Evolutionary conservation across 208 protist species (phyloP).

Genomic region (Acanthamoeba culbertsoni): DNA sequence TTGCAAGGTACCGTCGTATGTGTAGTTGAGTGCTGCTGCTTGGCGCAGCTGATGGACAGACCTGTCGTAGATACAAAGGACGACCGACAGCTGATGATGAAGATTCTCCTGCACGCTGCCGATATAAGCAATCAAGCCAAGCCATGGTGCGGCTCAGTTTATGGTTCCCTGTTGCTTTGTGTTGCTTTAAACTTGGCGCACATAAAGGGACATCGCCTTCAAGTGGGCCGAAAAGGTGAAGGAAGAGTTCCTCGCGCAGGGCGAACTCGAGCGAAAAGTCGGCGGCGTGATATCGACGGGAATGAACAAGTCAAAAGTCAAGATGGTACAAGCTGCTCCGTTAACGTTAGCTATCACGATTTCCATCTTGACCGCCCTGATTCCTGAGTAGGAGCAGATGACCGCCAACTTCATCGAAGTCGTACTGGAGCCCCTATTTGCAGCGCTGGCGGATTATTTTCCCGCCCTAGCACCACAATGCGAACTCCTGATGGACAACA

Average conservation of each 20-base stretch:
- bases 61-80: constrained; percentile 82
- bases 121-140: constrained; percentile 94
- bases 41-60: constrained; percentile 66
- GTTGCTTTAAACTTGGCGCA: too few species aligned
- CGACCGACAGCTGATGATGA: constrained; percentile 87
- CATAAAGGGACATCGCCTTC: background rate
- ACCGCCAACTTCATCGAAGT: constrained; percentile 20
- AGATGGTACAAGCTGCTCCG: background rate
- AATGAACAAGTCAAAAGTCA: background rate
- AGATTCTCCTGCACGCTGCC: constrained; percentile 92
- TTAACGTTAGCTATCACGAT: background rate
- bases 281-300: background rate
- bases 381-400: background rate
- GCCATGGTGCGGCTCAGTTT: constrained; percentile 76
- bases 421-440: background rate
- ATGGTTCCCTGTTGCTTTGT: too few species aligned
- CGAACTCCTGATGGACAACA: background rate
- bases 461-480: background rate
- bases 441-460: background rate
- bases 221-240: background rate
- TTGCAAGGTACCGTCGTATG: background rate
- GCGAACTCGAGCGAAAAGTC: background rate
- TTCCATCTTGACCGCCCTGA: background rate
- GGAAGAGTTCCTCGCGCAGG: background rate
- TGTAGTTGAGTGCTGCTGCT: background rate